Base-by-base conservation (phyloP, 169 alveolate genomes). In the Plasmodium gonderi region DNA sequence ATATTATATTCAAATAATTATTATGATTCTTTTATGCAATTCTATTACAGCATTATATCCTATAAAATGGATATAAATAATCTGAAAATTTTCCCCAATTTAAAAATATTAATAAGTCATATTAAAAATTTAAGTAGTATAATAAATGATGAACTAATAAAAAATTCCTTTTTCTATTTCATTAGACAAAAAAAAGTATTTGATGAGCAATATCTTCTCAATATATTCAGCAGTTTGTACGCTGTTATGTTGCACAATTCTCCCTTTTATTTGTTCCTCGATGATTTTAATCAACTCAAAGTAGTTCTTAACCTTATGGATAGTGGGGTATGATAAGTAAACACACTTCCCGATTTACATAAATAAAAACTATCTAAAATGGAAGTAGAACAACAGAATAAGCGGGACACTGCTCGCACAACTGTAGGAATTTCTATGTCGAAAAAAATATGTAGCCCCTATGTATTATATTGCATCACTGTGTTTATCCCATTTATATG, bases 1-100 rank as follows among this genome's bases (percentile, higher is more conserved):
- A 78, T 90, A 14, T 65, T 78, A 8, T 90, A 17, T 90, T 90
- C 94, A 69, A 77, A 69, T 69, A 79, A 64, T 69, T 90, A 90
- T 72, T 79, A 79, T 78, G 90, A 78, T 79, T 87, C 94, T 17
- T 90, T 90, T 38, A 90, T 79, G 75, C 94, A 90, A 14, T 90
- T 77, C 38, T 90, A 78, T 69, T 90, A 90, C 82, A 90, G 91
- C 49, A 17, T 78, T 67, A 12, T 90, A 20, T 78, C 94, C 3
- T 90, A 78, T 51, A 76, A 90, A 90, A 90, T 90, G 51, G 81
- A 90, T 79, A 2, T 79, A 77, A 67, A 90, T 45, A 29, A 90
- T 90, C 49, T 90, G n/a, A 44, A 78, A 76, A 76, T 90, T 44
- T 90, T 90, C 45, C 94, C 94, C 20, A 90, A 90, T 33, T 77